Base-by-base conservation (phyloP, 768 basidiomycete species). In the Termitomyces heimii region DNA sequence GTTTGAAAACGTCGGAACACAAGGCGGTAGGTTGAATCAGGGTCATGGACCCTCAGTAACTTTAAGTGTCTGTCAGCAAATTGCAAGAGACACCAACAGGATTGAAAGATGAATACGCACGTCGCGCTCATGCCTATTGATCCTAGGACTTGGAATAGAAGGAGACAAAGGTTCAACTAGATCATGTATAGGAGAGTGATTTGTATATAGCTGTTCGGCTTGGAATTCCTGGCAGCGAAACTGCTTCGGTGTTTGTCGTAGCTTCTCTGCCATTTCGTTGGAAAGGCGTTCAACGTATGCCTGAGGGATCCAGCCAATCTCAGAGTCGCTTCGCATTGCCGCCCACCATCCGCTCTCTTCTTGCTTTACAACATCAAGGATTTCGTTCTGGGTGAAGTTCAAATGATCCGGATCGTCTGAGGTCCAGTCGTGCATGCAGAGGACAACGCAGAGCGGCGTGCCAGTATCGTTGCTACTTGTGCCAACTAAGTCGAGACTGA, bases 341-440 rank as follows among this genome's bases (percentile, higher is more conserved):
- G 86, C 89, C 88, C 89, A 92, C 89, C 89, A 92, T 10, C 90
- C 89, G 2, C 84, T 81, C 13, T 79, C 76, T 68, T 90, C 87
- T 68, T 81, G 77, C 68, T 83, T 83, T 45, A 92, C 75, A 52
- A 92, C 73, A 24, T 82, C 79, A 29, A 92, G 70, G 22, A 90
- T 79, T 60, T 91, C 89, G 59, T 82, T 81, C 71, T 81, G 80
- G 40, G 70, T 70, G 68, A 92, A 89, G 4, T 80, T 71, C 18
- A 91, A 75, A 55, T 85, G 82, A 63, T 78, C 79, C 16, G 75
- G 69, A 61, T 90, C 90, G 24, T 78, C 71, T 3, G 87, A 80
- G 24, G 74, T 66, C 63, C 88, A 91, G 69, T 90, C 86, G 65
- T 84, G 79, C 67, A 87, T 71, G 69, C 87, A 88, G 8, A 88